These are phyloP conservation scores for Boletus semigastroideus DNA, from an alignment of 1,284 basidiomycete genomes.

Conservation along the genomic window DNA sequence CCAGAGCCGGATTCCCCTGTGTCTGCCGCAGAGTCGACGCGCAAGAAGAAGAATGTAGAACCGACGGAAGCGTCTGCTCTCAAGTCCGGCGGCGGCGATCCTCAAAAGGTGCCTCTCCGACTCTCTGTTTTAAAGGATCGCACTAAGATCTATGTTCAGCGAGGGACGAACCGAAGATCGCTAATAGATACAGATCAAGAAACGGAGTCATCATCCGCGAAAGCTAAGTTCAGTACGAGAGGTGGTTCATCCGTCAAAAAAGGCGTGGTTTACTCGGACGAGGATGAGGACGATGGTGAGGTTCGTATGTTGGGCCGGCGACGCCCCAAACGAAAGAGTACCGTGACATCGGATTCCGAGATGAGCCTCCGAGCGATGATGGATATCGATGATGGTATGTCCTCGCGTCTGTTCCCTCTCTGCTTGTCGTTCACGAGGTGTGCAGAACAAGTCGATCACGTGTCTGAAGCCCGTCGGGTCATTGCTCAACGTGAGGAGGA, in stretches of 20 bases:
- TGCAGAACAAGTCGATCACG: not conserved
- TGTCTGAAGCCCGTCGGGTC: conserved; percentile 43
- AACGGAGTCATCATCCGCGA: conserved; percentile 30
- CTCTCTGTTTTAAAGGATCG: conserved; percentile 6
- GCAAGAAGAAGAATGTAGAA: not conserved
- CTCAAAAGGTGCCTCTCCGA: conserved; percentile 8
- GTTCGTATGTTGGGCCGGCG: conserved; percentile 20
- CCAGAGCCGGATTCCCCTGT: conserved; percentile 7
- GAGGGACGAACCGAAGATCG: conserved; percentile 59
- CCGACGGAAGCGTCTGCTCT: not conserved
- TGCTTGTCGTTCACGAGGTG: not conserved
- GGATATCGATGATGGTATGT: conserved; percentile 72
- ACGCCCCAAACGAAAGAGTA: conserved; percentile 18
- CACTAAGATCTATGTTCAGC: conserved; percentile 35
- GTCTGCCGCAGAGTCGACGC: not conserved
- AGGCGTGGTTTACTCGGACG: conserved; percentile 55
- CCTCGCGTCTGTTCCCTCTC: not conserved
- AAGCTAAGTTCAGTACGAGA: conserved; percentile 16
- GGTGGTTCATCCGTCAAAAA: conserved; percentile 39
- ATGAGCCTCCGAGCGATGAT: conserved; percentile 61
- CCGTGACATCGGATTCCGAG: conserved; percentile 33
- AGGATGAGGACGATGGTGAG: conserved; percentile 53
- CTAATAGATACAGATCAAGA: conserved; percentile 45
- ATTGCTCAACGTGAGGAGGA: conserved; percentile 16
- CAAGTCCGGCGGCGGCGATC: conserved; percentile 1